Evolutionary conservation across 805 yeast genomes (phyloP).

Genomic region (Starmerella vaccinii): DNA sequence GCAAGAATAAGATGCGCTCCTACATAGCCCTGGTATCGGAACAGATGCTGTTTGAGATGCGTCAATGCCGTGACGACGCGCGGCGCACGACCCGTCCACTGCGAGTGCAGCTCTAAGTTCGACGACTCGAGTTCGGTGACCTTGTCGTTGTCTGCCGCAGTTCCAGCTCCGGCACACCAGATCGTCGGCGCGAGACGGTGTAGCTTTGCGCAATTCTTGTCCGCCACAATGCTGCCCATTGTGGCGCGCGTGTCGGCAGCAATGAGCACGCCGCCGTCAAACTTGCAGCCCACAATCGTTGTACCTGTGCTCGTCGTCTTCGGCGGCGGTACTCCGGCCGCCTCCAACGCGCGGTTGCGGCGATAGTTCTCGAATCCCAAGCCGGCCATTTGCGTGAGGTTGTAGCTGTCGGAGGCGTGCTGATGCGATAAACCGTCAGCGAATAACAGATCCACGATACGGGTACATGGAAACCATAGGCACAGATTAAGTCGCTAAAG

Average conservation of each 20-base stretch:
- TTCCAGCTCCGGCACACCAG: slow-evolving; percentile 99
- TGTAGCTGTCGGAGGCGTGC: neutral
- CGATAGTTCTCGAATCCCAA: slow-evolving; percentile 87
- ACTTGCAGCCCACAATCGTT: slow-evolving; percentile 95
- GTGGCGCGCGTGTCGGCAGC: slow-evolving; percentile 99
- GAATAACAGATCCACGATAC: neutral
- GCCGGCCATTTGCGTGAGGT: slow-evolving; percentile 57
- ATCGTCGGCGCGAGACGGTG: slow-evolving; percentile 82
- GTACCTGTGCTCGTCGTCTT: slow-evolving; percentile 96
- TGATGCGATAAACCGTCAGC: neutral
- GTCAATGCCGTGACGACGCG: slow-evolving; percentile 90
- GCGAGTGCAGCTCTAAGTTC: slow-evolving; percentile 79
- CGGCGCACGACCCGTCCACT: slow-evolving; percentile 76
- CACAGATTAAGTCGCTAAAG: no score
- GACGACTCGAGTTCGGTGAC: slow-evolving; percentile 89
- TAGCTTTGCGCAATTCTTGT: slow-evolving; percentile 92
- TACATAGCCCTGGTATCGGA: slow-evolving; percentile 92
- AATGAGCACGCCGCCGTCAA: slow-evolving; percentile 86
- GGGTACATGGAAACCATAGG: no score
- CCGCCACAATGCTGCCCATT: slow-evolving; percentile 92
- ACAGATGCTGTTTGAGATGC: slow-evolving; percentile 86
- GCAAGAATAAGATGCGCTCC: slow-evolving; percentile 98
- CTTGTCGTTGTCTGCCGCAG: slow-evolving; percentile 99
- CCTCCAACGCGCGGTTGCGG: slow-evolving; percentile 66
- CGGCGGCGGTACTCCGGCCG: slow-evolving; percentile 67